Conservation (phyloP, 1,284 basidiomycete species). For the Ustilago tritici region DNA sequence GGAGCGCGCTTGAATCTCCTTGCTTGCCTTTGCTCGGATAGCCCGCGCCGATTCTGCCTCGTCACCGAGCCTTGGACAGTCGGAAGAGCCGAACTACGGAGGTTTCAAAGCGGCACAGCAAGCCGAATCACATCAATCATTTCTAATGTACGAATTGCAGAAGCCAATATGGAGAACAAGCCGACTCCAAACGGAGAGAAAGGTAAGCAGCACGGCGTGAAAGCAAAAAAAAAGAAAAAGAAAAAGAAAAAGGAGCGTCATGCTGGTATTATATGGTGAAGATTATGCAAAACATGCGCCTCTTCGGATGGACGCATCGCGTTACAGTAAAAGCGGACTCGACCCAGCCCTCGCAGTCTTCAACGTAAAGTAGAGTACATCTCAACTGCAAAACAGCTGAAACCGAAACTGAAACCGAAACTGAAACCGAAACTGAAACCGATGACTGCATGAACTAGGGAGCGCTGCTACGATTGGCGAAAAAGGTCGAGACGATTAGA, state of each 20-base stretch:
- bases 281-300: conserved; percentile 1
- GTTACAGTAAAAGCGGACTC: conserved; percentile 11
- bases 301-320: not conserved
- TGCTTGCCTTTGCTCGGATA: not conserved
- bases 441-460: conserved; percentile 2
- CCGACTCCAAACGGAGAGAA: not conserved
- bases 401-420: not conserved
- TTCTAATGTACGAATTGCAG: conserved; percentile 22
- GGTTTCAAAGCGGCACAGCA: not conserved
- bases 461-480: conserved; percentile 16
- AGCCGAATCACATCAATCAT: not conserved
- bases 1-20: not conserved
- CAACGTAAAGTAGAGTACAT: no score
- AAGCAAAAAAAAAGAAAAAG: not conserved
- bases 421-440: not conserved
- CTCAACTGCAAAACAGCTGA: not conserved
- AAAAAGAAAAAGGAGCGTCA: conserved; percentile 16
- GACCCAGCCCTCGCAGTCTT: not conserved
- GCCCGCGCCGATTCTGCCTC: not conserved
- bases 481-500: conserved; percentile 41
- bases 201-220: not conserved
- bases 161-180: conserved; percentile 8
- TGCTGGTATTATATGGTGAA: not conserved
- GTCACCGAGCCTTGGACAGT: not conserved
- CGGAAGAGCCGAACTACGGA: not conserved